A percentile compares a stretch with the other conserved stretches of the same genome.
Conservation (phyloP, 176 grass and related monocot species). For the Lolium multiflorum region DNA sequence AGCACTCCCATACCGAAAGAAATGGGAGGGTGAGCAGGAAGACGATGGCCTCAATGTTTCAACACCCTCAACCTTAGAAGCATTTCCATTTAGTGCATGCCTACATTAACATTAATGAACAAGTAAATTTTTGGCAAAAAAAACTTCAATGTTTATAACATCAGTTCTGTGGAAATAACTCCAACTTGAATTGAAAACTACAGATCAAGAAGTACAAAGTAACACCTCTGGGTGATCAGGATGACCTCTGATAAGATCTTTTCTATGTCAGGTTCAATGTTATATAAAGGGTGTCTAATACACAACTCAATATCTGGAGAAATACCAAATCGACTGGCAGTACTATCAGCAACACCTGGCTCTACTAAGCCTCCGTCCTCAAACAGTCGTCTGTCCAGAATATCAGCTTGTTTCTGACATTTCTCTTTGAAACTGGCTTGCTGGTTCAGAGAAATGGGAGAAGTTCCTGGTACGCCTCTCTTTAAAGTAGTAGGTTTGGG, state of each 20-base stretch:
- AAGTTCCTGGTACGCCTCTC: constrained; percentile 36
- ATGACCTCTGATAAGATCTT: constrained; percentile 56
- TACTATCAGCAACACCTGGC: constrained; percentile 7
- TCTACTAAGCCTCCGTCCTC: constrained; percentile 24
- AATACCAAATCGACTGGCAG: constrained; percentile 25
- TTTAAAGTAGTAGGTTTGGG: constrained; percentile 31
- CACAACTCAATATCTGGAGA: constrained; percentile 31
- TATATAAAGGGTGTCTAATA: constrained; percentile 21
- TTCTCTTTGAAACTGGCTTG: constrained; percentile 14
- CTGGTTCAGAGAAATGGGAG: constrained; percentile 27
- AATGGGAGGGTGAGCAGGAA: constrained; percentile 26
- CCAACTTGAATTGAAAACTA: constrained; percentile 1
- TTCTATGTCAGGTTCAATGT: constrained; percentile 45
- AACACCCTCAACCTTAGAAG: constrained; percentile 39
- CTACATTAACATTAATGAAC: constrained; percentile 32
- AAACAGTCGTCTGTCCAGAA: neutral
- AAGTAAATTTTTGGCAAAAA: neutral
- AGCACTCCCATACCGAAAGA: constrained; percentile 33
- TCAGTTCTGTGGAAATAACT: neutral
- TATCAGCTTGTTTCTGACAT: constrained; percentile 32
- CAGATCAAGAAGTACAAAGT: constrained; percentile 12
- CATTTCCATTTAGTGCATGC: constrained; percentile 44
- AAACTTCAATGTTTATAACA: neutral
- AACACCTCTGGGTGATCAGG: constrained; percentile 53
- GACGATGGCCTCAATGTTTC: constrained; percentile 18